phyloP scores from a whole-genome alignment of 345 rosid genomes.

The Mangifera indica region DNA sequence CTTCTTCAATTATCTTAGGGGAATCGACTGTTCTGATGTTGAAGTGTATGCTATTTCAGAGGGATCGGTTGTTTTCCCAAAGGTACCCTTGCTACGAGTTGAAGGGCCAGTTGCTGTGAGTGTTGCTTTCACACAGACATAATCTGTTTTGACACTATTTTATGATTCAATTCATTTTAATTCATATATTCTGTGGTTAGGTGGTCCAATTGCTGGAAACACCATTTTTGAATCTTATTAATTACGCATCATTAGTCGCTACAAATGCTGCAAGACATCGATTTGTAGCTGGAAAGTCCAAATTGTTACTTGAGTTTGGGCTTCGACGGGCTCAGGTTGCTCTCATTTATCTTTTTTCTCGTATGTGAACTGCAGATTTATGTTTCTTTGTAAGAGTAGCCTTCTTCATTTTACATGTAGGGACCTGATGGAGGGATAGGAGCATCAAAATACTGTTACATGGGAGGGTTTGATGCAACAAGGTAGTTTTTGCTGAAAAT shows the following conservation, averaged over 20 bases:
- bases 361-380: conserved; percentile 11
- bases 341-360: conserved; percentile 8
- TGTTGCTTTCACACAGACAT: conserved; percentile 19
- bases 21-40: conserved; percentile 83
- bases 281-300: conserved; percentile 87
- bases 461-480: conserved; percentile 98
- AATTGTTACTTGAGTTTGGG: conserved; percentile 84
- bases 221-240: conserved; percentile 80
- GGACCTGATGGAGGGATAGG: conserved; percentile 97
- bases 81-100: conserved; percentile 86
- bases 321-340: conserved; percentile 96
- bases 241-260: conserved; percentile 86
- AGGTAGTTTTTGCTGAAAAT: conserved; percentile 44
- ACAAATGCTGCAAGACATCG: conserved; percentile 97
- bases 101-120: conserved; percentile 98
- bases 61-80: conserved; percentile 92
- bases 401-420: conserved; percentile 34
- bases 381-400: conserved; percentile 20
- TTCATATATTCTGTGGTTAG: conserved; percentile 33
- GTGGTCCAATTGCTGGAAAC: conserved; percentile 96
- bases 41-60: conserved; percentile 82
- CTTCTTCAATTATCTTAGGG: conserved; percentile 74
- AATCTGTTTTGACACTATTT: not conserved
- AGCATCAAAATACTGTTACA: conserved; percentile 87
- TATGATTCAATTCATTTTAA: not conserved